Evolutionary conservation across 805 yeast genomes (phyloP), one percentile per base, ranked within the genome.

Genomic region (Candida saitoana): DNA sequence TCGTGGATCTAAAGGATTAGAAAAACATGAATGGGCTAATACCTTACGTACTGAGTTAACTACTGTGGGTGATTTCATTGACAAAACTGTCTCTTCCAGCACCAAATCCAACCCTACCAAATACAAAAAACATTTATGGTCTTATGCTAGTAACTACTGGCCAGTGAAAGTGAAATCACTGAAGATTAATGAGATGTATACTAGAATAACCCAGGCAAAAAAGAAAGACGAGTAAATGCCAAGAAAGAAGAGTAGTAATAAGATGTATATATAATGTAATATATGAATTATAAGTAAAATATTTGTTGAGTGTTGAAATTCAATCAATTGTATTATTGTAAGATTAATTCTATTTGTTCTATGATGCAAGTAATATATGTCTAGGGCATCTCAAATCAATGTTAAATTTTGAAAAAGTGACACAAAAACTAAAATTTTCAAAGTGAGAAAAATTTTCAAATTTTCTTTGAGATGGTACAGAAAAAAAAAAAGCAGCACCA

Each of bases 91-190:
- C 7, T 25, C 31, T 32, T 54, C 46, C 17, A 35, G 43, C 2
- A 52, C 53, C 3, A 49, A 49, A 12, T 36, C 36, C 24, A 66
- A 67, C 17, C 56, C 67, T 20, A 69, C 62, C 5, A 74, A 70
- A 54, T 51, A 66, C 44, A 67, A 70, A 43, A 82, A 76, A 56
- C 93, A 87, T 53, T 63, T 88, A 45, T 88, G 96, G 96, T 77
- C 85, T 22, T 87, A 83, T 59, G 87, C 93, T 3, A 74, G 89
- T 16, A 74, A 77, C 41, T 88, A 80, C 65, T 88, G 96, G 96
- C 96, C 96, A 2, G 85, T 80, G 3, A 76, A 77, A 47, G 96
- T 82, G n/a, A 79, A 84, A 33, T 82, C 91, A 46, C 62, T 70
- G 30, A 84, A 84, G 64, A 77, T 88, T 47, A 73, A 74, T 55